Evolutionary conservation across 2,329 filamentous ascomycete genomes (phyloP).

Genomic region (Malbranchea zuffiana): DNA sequence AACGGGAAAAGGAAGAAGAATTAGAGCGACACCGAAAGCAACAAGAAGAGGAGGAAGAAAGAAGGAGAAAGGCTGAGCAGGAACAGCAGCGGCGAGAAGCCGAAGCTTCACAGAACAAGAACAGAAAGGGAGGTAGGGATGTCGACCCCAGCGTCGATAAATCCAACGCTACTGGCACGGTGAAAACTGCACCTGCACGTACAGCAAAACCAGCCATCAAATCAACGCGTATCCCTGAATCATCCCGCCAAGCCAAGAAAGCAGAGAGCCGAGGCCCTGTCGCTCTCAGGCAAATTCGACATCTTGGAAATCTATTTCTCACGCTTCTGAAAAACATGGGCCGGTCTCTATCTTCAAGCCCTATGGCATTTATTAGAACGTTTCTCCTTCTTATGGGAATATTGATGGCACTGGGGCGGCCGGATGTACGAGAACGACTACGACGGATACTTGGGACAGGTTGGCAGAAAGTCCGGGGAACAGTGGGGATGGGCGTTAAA

Average conservation of each 20-base stretch:
- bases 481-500: slow-evolving; percentile 92
- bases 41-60: slow-evolving; percentile 39
- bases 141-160: slow-evolving; percentile 60
- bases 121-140: slow-evolving; percentile 51
- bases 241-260: slow-evolving; percentile 32
- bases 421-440: slow-evolving; percentile 63
- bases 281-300: slow-evolving; percentile 30
- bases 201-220: slow-evolving; percentile 22
- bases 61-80: slow-evolving; percentile 27
- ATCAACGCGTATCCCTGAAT: slow-evolving; percentile 19
- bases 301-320: slow-evolving; percentile 38
- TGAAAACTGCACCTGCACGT: slow-evolving; percentile 19
- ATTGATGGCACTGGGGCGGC: slow-evolving; percentile 61
- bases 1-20: slow-evolving; percentile 50
- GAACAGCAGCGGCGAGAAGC: slow-evolving; percentile 15
- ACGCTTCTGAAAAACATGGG: slow-evolving; percentile 41
- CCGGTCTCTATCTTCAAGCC: slow-evolving; percentile 43
- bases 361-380: slow-evolving; percentile 48
- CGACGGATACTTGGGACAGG: slow-evolving; percentile 55
- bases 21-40: slow-evolving; percentile 37
- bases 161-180: slow-evolving; percentile 31
- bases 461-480: slow-evolving; percentile 73
- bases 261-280: slow-evolving; percentile 25
- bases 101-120: slow-evolving; percentile 22
- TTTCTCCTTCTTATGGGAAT: slow-evolving; percentile 72